Evolutionary conservation across 768 basidiomycete genomes (phyloP).

Genomic region (Mycena vitilis): DNA sequence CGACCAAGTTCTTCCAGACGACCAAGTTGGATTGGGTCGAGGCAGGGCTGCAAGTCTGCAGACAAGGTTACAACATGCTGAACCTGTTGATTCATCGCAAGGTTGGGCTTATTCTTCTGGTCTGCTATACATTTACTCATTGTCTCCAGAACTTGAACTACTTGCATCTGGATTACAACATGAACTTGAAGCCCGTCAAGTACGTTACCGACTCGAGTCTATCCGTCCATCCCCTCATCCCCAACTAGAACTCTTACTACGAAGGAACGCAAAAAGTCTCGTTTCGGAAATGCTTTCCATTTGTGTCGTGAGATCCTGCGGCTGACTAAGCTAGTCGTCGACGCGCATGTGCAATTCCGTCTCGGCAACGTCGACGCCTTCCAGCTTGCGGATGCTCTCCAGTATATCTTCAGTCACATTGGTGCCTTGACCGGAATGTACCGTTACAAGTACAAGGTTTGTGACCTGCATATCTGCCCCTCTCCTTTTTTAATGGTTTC

Average conservation of each 20-base stretch:
- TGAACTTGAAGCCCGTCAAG: constrained; percentile 98
- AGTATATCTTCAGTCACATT: constrained; percentile 97
- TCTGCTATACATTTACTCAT: neutral
- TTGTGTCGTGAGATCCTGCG: constrained; percentile 97
- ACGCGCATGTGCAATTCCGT: constrained; percentile 98
- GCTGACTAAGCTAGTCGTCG: constrained; percentile 97
- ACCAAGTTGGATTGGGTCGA: constrained; percentile 99
- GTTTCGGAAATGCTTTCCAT: constrained; percentile 99
- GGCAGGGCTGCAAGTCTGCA: constrained; percentile 96
- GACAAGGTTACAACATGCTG: constrained; percentile 99
- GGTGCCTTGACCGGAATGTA: constrained; percentile 99
- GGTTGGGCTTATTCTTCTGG: constrained; percentile 51
- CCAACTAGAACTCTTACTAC: constrained; percentile 89
- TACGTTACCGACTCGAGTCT: constrained; percentile 42
- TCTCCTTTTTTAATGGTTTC: constrained; percentile 20
- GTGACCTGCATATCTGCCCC: constrained; percentile 31
- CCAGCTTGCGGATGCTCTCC: constrained; percentile 97
- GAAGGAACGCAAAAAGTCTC: constrained; percentile 99
- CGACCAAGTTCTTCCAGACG: constrained; percentile 99
- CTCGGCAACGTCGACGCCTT: constrained; percentile 99
- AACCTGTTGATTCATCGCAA: constrained; percentile 99
- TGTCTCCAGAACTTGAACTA: constrained; percentile 84
- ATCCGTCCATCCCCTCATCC: constrained; percentile 28
- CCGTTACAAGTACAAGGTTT: constrained; percentile 98
- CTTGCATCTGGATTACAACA: constrained; percentile 96